Evolutionary conservation across 1,284 basidiomycete genomes (phyloP).

Genomic region (Sanguinoderma infundibulare): DNA sequence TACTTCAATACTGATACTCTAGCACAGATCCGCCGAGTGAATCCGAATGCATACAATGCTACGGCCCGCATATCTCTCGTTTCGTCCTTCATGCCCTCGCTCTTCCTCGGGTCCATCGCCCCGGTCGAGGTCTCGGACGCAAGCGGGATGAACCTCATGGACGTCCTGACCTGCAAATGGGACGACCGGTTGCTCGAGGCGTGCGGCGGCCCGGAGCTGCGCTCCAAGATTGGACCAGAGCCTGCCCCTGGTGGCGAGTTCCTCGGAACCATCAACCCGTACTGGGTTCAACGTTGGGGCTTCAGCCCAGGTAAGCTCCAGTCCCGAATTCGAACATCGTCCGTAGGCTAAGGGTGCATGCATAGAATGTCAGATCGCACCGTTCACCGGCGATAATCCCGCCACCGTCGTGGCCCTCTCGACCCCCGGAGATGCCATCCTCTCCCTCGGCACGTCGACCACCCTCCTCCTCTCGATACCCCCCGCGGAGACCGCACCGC

Average conservation of each 20-base stretch:
- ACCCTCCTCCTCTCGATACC: constrained; percentile 71
- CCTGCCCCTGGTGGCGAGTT: constrained; percentile 72
- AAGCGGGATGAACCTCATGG: constrained; percentile 91
- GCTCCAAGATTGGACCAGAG: constrained; percentile 80
- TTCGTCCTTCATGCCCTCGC: constrained; percentile 82
- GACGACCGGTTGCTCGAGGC: constrained; percentile 61
- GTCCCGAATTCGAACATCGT: neutral
- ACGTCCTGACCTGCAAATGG: constrained; percentile 74
- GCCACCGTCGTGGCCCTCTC: constrained; percentile 84
- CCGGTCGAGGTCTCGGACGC: constrained; percentile 84
- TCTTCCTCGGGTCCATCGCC: constrained; percentile 71
- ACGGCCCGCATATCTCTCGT: constrained; percentile 82
- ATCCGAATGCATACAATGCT: constrained; percentile 64
- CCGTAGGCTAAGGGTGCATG: too few species aligned
- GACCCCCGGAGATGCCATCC: constrained; percentile 83
- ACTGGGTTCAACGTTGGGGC: constrained; percentile 81
- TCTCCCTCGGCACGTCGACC: constrained; percentile 51
- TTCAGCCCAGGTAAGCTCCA: constrained; percentile 61
- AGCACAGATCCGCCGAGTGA: constrained; percentile 58
- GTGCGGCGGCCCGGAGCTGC: constrained; percentile 69
- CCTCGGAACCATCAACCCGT: constrained; percentile 68
- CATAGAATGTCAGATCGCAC: constrained; percentile 80
- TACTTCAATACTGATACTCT: constrained; percentile 5
- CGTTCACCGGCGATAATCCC: constrained; percentile 93
- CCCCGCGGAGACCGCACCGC: constrained; percentile 60